These are phyloP conservation scores for Xylariaceae sp. DNA, from an alignment of 2,329 filamentous ascomycete species.

Conservation along the genomic window DNA sequence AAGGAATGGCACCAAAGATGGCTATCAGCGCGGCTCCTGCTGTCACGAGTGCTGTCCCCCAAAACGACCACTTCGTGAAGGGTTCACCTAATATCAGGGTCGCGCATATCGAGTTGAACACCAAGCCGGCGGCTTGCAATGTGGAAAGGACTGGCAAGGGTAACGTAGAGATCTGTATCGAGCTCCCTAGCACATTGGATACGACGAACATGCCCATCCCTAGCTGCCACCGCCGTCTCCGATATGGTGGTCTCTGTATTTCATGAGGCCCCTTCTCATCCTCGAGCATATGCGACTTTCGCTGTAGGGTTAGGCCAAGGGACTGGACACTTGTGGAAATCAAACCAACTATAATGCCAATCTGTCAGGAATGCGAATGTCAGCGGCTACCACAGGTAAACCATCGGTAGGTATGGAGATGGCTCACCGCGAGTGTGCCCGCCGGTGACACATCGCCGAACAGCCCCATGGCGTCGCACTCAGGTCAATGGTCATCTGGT, in stretches of 20 bases:
- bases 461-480: slow-evolving; percentile 66
- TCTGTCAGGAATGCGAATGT: slow-evolving; percentile 53
- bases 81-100: slow-evolving; percentile 90
- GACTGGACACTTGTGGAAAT: slow-evolving; percentile 94
- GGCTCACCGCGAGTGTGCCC: slow-evolving; percentile 56
- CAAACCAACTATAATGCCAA: slow-evolving; percentile 92
- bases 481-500: slow-evolving; percentile 55
- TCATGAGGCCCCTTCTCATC: slow-evolving; percentile 87
- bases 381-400: slow-evolving; percentile 22
- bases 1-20: slow-evolving; percentile 90
- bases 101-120: slow-evolving; percentile 98
- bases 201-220: slow-evolving; percentile 98
- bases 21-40: slow-evolving; percentile 89
- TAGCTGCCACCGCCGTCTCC: slow-evolving; percentile 90
- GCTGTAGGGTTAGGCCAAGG: slow-evolving; percentile 91
- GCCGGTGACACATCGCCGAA: slow-evolving; percentile 78
- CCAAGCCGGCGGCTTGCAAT: slow-evolving; percentile 90
- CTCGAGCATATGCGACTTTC: slow-evolving; percentile 97
- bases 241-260: slow-evolving; percentile 83
- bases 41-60: slow-evolving; percentile 88
- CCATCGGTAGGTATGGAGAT: not conserved
- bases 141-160: slow-evolving; percentile 94
- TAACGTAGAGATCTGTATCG: slow-evolving; percentile 95
- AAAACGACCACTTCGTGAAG: slow-evolving; percentile 91
- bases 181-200: slow-evolving; percentile 92